Percentiles rank a stretch among this genome's conserved stretches.
Evolutionary conservation across 306 rosid genomes (phyloP).

Genomic region (apple (Malus domestica)): ASM211411v1 NC_041797.1:11941001-11941500

Average conservation of each 20-base stretch:
- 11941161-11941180: slow-evolving; percentile 81
- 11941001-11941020: slow-evolving; percentile 62
- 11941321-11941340: slow-evolving; percentile 68
- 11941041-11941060: slow-evolving; percentile 84
- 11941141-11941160: slow-evolving; percentile 78
- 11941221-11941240: slow-evolving; percentile 59
- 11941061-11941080: slow-evolving; percentile 60
- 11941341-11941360: slow-evolving; percentile 50
- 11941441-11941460: background rate
- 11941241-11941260: slow-evolving; percentile 55
- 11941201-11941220: slow-evolving; percentile 56
- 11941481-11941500: background rate
- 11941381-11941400: background rate
- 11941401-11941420: slow-evolving; percentile 6
- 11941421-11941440: background rate
- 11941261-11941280: slow-evolving; percentile 52
- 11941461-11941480: background rate
- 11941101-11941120: slow-evolving; percentile 69
- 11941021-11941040: slow-evolving; percentile 70
- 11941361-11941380: slow-evolving; percentile 35
- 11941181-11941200: slow-evolving; percentile 68
- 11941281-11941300: slow-evolving; percentile 70
- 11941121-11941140: slow-evolving; percentile 72
- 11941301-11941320: slow-evolving; percentile 53
- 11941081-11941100: slow-evolving; percentile 82